A percentile compares a stretch with the other conserved stretches of the same genome.
Conservation (phyloP, 2,329 filamentous ascomycete genomes). For the Penicillium psychrosexuale region DNA sequence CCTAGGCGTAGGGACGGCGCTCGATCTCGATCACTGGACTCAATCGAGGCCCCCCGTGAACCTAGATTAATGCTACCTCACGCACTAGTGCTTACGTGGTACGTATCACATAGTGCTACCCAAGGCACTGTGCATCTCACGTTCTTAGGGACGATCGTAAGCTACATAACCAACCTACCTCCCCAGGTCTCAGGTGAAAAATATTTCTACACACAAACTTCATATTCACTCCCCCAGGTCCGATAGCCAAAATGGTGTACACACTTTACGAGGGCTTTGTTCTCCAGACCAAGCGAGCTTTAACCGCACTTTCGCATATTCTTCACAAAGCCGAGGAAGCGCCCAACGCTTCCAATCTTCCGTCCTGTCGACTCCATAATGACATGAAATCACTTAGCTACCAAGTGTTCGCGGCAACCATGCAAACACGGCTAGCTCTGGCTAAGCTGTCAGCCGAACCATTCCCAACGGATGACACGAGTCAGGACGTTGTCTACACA, state of each 20-base stretch:
- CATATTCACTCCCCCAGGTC: not conserved
- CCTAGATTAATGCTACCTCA: too few species aligned
- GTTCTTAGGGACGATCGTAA: too few species aligned
- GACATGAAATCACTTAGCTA: conserved; percentile 11
- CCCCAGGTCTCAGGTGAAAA: too few species aligned
- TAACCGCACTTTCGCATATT: conserved; percentile 4
- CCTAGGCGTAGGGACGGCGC: too few species aligned
- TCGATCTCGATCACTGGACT: too few species aligned
- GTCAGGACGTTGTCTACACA: conserved; percentile 2
- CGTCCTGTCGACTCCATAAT: conserved; percentile 2
- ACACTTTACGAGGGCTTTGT: conserved; percentile 12
- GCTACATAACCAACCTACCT: too few species aligned
- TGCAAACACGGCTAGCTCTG: conserved; percentile 2
- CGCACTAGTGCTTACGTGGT: too few species aligned
- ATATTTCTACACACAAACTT: too few species aligned
- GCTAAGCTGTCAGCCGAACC: not conserved
- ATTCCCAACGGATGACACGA: not conserved
- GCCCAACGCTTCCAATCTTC: conserved; percentile 7
- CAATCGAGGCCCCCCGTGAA: too few species aligned
- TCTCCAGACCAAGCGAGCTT: conserved; percentile 8
- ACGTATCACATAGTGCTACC: too few species aligned
- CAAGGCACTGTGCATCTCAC: too few species aligned
- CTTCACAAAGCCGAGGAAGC: conserved; percentile 7
- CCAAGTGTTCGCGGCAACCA: conserved; percentile 7
- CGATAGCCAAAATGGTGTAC: not conserved